Evolutionary conservation across 495 filamentous ascomycete species (phyloP), one percentile per base, ranked within the genome.

Genomic region (Penicillium robsamsonii): DNA sequence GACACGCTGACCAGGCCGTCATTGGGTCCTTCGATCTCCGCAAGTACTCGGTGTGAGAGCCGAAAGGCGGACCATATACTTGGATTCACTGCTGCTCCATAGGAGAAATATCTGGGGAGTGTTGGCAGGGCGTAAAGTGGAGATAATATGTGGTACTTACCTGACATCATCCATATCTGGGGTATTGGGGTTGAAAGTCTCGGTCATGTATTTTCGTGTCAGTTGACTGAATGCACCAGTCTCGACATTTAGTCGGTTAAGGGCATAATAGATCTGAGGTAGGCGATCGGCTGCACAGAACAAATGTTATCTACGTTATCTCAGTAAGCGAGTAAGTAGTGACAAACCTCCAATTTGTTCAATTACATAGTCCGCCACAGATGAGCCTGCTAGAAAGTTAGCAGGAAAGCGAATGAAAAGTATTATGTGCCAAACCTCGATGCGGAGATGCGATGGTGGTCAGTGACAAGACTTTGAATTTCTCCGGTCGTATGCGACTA

Each of bases 361-460:
- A 53, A 97, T 79, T 20, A 91, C 70, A 58, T 88, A 90, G 71
- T 97, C 94, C 40, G 93, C 93, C 62, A 96, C 91, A 24, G 89
- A 77, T 35, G 89, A 88, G 17, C 87, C 84, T 84, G 46, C n/a
- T 17, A 13, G 3, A 12, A 2, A 46, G 11, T 22, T 10, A 48
- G 65, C 20, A 66, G 50, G 24, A 37, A 49, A 8, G 22, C 7
- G 22, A 20, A 11, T 13, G 4, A 11, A 12, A 24, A 29, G 25
- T 4, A 5, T n/a, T 13, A 10, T n/a, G 1, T 29, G 31, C 50
- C 63, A 47, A 24, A 75, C 89, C 92, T 65, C 88, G 82, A 71
- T 98, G 94, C 4, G 94, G 94, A 29, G 88, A 89, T 15, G 90
- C 90, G 47, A 97, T 83, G 1, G 94, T 96, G 6, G 93, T 94